Conservation (phyloP, 768 basidiomycete species). For the Boletus insuetus region DNA sequence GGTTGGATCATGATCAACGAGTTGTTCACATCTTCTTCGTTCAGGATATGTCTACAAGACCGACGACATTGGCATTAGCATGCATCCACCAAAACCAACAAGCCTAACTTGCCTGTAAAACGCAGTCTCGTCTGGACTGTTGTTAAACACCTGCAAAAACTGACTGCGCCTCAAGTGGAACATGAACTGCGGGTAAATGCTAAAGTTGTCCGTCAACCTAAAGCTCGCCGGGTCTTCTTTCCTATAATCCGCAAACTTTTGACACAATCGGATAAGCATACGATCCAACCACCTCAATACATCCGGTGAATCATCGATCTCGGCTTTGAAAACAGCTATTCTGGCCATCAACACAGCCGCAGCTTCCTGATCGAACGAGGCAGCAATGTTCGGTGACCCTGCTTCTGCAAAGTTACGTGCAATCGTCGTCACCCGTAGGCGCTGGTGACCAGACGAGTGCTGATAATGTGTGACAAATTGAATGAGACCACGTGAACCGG, state of each 20-base stretch:
- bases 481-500: conserved; percentile 88
- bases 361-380: conserved; percentile 96
- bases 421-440: conserved; percentile 95
- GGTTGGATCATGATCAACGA: conserved; percentile 99
- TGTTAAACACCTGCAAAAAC: conserved; percentile 99
- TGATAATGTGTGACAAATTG: conserved; percentile 99
- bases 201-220: conserved; percentile 91
- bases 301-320: conserved; percentile 97
- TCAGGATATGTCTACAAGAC: conserved; percentile 74
- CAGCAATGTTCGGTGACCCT: conserved; percentile 89
- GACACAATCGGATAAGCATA: conserved; percentile 97
- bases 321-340: conserved; percentile 98
- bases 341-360: conserved; percentile 97
- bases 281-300: conserved; percentile 96
- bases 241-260: conserved; percentile 98
- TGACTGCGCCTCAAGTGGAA: conserved; percentile 97
- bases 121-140: conserved; percentile 98
- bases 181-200: conserved; percentile 99
- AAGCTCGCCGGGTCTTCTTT: conserved; percentile 97
- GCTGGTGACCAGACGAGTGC: conserved; percentile 92
- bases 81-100: neutral
- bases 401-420: conserved; percentile 98
- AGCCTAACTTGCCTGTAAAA: conserved; percentile 78
- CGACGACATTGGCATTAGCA: neutral
- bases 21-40: conserved; percentile 98